Base-by-base conservation (phyloP, 768 basidiomycete species). In the Trametes punicea region DNA sequence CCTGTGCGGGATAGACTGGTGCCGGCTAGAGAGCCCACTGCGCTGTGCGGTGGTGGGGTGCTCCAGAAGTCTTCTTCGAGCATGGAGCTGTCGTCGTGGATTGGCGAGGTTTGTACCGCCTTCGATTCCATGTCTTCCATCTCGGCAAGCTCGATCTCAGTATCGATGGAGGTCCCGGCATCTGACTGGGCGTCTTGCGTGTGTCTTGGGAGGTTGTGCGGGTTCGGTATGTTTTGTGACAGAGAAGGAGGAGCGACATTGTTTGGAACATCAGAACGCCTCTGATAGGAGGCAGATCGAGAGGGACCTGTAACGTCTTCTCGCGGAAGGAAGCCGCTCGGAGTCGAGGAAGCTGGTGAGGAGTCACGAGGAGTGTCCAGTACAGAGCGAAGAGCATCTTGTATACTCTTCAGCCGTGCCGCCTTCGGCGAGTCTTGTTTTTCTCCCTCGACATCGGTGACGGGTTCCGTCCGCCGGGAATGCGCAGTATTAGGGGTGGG, bases 121-220 rank as follows among this genome's bases (percentile, higher is more conserved):
- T 46, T 55, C 4, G 52, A 54, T 44, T 54, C 52, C 52, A 54
- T 38, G 21, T 60, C 54, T 27, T 55, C 49, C 53, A 55, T 38
- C 10, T 59, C 52, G 30, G 52, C 51, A 7, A 59, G 33, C 16
- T 54, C 57, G 20, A 49, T 45, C 41, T 59, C 57, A 44, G 36
- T 2, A n/a, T 52, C 16, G 36, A 49, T 53, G 46, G 33, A 53
- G 31, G 51, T 44, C 9, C 51, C 57, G 31, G 46, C 46, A n/a
- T 58, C 57, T 25, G 47, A 48, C 33, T 49, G 46, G 21, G 33
- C 27, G 36, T 51, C 38, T 18, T 39, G 45, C 25, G 30, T 5
- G 15, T 7, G 16, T 25, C 56, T 40, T 27, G 56, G 21, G 44
- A 57, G 33, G 42, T 26, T 25, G 8, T 31, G 38, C 36, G 18